A percentile compares a stretch with the other conserved stretches of the same genome.
Evolutionary conservation across 2,329 filamentous ascomycete genomes (phyloP).

Genomic region (Dactylellina leptospora): DNA sequence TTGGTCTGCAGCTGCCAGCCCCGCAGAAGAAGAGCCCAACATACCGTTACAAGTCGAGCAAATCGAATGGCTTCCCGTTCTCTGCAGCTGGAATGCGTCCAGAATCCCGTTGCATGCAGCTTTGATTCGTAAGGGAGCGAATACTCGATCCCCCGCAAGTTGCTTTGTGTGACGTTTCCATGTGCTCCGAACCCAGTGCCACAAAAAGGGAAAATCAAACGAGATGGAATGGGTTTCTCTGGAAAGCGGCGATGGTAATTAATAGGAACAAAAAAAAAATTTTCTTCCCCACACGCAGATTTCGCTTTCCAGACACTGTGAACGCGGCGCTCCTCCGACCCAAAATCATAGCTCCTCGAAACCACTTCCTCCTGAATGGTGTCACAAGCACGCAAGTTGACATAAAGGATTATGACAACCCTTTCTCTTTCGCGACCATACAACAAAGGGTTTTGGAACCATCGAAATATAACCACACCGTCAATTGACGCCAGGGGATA

Average conservation of each 20-base stretch:
- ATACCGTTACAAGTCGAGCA: conserved; percentile 8
- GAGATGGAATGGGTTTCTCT: not conserved
- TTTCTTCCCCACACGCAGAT: conserved; percentile 3
- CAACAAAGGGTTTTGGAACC: no score
- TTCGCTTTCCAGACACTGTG: not conserved
- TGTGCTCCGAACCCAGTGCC: no score
- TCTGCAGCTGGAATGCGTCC: conserved; percentile 10
- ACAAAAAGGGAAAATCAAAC: not conserved
- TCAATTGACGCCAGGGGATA: no score
- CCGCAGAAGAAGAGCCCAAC: no score
- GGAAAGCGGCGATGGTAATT: not conserved
- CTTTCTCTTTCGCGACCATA: no score
- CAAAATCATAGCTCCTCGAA: no score
- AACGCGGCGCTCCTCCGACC: conserved; percentile 21
- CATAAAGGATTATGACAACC: no score
- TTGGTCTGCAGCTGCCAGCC: not conserved
- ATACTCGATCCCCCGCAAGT: conserved; percentile 5
- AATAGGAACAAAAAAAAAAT: conserved; percentile 2
- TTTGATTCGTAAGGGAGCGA: conserved; percentile 26
- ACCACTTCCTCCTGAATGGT: no score
- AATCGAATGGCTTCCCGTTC: conserved; percentile 20
- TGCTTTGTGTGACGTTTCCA: conserved; percentile 24
- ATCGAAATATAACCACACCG: no score
- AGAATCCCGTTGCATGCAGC: conserved; percentile 23
- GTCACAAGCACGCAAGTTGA: no score